A percentile compares a stretch with the other conserved stretches of the same genome.
Evolutionary conservation across 805 yeast genomes (phyloP).

Genomic region (Brettanomyces naardenensis): DNA sequence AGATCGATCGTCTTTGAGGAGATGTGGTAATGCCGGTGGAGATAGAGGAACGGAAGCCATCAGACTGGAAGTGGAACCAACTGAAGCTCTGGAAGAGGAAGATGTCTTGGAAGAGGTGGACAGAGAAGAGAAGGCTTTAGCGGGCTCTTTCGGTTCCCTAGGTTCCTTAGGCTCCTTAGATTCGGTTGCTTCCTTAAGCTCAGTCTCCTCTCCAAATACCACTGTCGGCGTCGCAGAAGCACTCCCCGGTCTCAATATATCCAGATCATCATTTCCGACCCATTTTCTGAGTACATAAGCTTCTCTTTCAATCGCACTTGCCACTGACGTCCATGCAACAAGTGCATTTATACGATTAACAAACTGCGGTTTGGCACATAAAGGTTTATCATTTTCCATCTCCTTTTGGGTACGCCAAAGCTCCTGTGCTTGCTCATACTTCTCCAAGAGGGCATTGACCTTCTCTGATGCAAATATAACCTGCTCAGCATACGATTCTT

Average conservation of each 20-base stretch:
- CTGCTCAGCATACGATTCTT: constrained; percentile 14
- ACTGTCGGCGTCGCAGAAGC: no score
- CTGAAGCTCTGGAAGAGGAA: not conserved
- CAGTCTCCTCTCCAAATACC: not conserved
- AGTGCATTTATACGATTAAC: constrained; percentile 63
- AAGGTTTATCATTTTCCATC: constrained; percentile 73
- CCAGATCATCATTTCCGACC: constrained; percentile 80
- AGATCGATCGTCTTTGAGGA: constrained; percentile 56
- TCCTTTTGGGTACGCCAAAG: constrained; percentile 75
- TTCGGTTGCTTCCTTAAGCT: not conserved
- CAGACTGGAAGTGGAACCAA: not conserved
- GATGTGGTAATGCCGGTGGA: constrained; percentile 11
- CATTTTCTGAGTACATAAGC: constrained; percentile 55
- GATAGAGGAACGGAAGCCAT: not conserved
- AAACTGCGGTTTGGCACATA: constrained; percentile 57
- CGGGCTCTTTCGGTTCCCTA: not conserved
- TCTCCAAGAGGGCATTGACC: constrained; percentile 49
- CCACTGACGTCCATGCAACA: constrained; percentile 75
- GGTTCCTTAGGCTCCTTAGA: not conserved
- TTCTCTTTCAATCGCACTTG: constrained; percentile 59
- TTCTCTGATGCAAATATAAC: constrained; percentile 34
- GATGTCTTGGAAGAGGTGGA: not conserved
- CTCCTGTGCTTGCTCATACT: constrained; percentile 59
- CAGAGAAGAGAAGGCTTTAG: not conserved
- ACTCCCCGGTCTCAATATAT: constrained; percentile 36